Base-by-base conservation (phyloP, 1,139 yeast species). In the Taphrina confusa region DNA sequence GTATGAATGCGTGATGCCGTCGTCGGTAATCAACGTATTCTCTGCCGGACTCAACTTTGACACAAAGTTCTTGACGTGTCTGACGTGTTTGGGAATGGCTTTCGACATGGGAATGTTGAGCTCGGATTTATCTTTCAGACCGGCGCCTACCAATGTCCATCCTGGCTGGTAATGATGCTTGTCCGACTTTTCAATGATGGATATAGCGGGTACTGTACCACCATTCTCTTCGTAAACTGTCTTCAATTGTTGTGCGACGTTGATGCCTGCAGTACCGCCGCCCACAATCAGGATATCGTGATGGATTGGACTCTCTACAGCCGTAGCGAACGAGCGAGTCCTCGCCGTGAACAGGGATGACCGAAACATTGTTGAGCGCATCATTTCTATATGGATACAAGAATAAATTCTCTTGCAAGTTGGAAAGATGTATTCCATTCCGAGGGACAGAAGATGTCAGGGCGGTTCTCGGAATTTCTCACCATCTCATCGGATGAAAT, bases 131-230 rank as follows among this genome's bases (percentile, higher is more conserved):
- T 57, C 46, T 25, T 34, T 37, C 37, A 61, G 44, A 3, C 63
- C 63, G 5, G 63, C 63, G 8, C 61, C 63, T 20, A 57, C 55
- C 36, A 61, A 40, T 5, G 63, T 61, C 63, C 63, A 61, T 22
- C 63, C 63, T 5, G 63, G 63, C 40, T 61, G 63, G 23, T 57
- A 61, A 33, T 61, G 52, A 40, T 61, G 63, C 16, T 36, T 25
- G 23, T 56, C 51, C 3, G 63, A 56, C 39, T 50, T 57, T 34
- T 61, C 63, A 18, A 61, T 52, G 34, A 61, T 56, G 18, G 57
- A 52, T 25, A 61, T 31, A 11, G 31, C 34, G 12, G 51, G 58
- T n/a, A 31, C 36, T n/a, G 22, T 44, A 4, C 23, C 14, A n/a
- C 36, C 45, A 23, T 46, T 18, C 12, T 54, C 56, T 16, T 54